Conservation (phyloP, 768 basidiomycete genomes). For the Tricholoma matsutake region DNA sequence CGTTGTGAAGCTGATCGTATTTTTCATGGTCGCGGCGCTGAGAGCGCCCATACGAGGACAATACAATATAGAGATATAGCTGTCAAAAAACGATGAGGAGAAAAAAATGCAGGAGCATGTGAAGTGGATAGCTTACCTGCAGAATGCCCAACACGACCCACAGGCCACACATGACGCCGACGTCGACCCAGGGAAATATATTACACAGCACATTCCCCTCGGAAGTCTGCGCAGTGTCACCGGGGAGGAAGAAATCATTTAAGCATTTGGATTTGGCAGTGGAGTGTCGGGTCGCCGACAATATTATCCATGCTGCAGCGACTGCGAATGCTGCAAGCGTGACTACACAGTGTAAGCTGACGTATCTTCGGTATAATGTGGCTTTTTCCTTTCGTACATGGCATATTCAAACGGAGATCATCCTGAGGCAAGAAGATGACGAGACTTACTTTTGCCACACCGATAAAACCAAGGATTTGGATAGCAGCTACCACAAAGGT, state of each 20-base stretch:
- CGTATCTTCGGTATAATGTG: slow-evolving; percentile 63
- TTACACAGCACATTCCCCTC: slow-evolving; percentile 78
- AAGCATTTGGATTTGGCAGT: slow-evolving; percentile 69
- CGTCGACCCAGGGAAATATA: slow-evolving; percentile 89
- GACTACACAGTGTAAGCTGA: slow-evolving; percentile 57
- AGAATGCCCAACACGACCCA: slow-evolving; percentile 80
- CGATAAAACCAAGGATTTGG: slow-evolving; percentile 84
- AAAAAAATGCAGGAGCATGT: slow-evolving; percentile 2
- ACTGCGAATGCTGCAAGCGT: slow-evolving; percentile 66
- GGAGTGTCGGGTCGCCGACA: slow-evolving; percentile 76
- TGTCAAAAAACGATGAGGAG: slow-evolving; percentile 23
- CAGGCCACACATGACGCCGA: slow-evolving; percentile 87
- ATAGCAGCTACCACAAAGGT: slow-evolving; percentile 73
- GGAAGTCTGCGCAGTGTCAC: slow-evolving; percentile 29
- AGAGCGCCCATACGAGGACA: slow-evolving; percentile 60
- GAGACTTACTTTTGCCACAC: slow-evolving; percentile 65
- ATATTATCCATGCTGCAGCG: slow-evolving; percentile 75
- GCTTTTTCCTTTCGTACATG: slow-evolving; percentile 57
- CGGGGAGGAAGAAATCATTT: slow-evolving; percentile 49
- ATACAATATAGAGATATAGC: slow-evolving; percentile 45
- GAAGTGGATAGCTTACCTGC: slow-evolving; percentile 50
- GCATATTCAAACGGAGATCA: slow-evolving; percentile 3
- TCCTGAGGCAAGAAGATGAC: background rate
- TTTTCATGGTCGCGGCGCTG: slow-evolving; percentile 81
- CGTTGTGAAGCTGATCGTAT: slow-evolving; percentile 73